Conservation (phyloP, 495 filamentous ascomycete genomes). For the Stereocaulon alpinum region DNA sequence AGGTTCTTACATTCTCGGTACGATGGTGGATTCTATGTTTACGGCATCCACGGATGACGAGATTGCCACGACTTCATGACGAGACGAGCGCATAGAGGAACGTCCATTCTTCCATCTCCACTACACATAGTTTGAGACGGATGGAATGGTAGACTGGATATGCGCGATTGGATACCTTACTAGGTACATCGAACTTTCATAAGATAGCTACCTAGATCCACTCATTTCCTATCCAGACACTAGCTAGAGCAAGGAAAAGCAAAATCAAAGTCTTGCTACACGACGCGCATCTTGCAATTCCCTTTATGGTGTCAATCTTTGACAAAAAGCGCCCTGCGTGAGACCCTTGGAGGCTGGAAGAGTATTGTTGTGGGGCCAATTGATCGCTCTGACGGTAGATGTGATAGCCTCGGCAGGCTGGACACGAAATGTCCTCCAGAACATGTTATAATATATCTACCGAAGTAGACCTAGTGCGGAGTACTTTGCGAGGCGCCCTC, state of each 20-base stretch:
- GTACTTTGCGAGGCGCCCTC: too few relatives aligned
- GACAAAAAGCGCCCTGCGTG: too few relatives aligned
- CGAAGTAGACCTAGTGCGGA: too few relatives aligned
- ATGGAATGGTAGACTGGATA: neutral
- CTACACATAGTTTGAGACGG: neutral
- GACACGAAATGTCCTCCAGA: too few relatives aligned
- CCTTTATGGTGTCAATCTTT: neutral
- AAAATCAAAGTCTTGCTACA: neutral
- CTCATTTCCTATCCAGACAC: constrained; percentile 1
- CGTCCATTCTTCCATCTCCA: constrained; percentile 1
- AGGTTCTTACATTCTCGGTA: neutral
- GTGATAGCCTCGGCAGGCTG: too few relatives aligned
- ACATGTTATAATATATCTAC: too few relatives aligned
- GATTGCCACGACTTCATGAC: constrained; percentile 6
- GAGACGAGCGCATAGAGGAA: constrained; percentile 3
- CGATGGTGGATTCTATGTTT: neutral
- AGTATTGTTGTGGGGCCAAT: too few relatives aligned
- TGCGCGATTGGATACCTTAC: constrained; percentile 3
- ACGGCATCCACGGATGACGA: neutral
- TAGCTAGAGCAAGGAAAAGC: constrained; percentile 1
- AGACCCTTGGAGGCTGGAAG: too few relatives aligned
- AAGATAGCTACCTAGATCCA: constrained; percentile 8
- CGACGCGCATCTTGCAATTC: neutral
- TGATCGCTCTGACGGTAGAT: too few relatives aligned
- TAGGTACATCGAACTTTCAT: neutral